Evolutionary conservation across 1,284 basidiomycete genomes (phyloP), one percentile per base, ranked within the genome.

Genomic region (Ceratobasidium sp.): DNA sequence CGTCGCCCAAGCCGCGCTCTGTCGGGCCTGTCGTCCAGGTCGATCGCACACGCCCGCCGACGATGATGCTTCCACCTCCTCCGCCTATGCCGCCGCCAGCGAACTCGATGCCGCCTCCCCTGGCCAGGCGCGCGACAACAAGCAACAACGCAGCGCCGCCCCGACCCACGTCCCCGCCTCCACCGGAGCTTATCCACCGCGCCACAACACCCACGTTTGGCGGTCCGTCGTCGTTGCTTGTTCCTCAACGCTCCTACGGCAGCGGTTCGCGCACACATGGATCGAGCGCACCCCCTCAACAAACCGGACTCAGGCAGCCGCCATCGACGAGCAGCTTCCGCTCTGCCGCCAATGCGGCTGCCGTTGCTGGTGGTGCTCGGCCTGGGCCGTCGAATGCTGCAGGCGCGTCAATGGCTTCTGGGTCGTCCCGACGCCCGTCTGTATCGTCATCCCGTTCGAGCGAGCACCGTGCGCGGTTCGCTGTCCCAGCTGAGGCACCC

Each of bases 81-180:
- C 94, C 94, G 9, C 88, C 89, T 75, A 86, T 87, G 76, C 95
- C 93, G 0, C 95, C 95, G 8, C 93, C 95, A 11, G 36, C 36
- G 36, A 41, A 41, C 36, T 85, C 90, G 0, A 86, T 7, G 62
- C 85, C 85, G 17, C 85, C 87, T 11, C 85, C 83, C 19, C 81
- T 83, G 2, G 74, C 78, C 1, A 76, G 77, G 27, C 74, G 77
- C 45, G 56, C 50, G 19, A 60, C 76, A 41, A 85, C 86, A 8
- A 83, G 86, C 67, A 74, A 76, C 57, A 90, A 90, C 75, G 80
- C 83, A 6, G 90, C 91, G 8, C 95, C 95, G 3, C 91, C 92
- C 24, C 87, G 95, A 64, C 95, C 96, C 0, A 92, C 90, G 0
- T 97, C 96, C 0, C 95, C 96, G 0, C 95, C 95, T 5, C 96